Conservation (phyloP, 352 stramenopile genomes). For the Phytophthora idaei region DNA sequence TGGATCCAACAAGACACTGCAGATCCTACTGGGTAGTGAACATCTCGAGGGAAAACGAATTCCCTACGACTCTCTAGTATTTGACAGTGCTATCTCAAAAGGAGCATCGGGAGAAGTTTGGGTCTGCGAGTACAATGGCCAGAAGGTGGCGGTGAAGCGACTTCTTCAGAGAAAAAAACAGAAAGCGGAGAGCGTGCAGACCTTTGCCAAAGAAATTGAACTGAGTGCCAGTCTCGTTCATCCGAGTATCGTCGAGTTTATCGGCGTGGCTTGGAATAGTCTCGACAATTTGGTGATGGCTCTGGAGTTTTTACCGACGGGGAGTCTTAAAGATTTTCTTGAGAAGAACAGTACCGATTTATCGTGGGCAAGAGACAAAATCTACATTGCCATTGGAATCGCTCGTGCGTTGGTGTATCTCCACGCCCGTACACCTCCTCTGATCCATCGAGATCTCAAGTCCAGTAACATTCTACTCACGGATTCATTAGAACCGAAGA, state of each 20-base stretch:
- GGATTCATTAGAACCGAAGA: constrained; percentile 55
- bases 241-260: constrained; percentile 39
- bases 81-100: constrained; percentile 30
- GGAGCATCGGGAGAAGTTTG: constrained; percentile 53
- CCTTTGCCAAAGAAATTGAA: constrained; percentile 45
- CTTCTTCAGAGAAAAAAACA: constrained; percentile 36
- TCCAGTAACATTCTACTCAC: constrained; percentile 76
- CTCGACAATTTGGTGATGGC: constrained; percentile 53
- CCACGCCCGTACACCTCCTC: constrained; percentile 21
- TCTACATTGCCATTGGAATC: constrained; percentile 33
- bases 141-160: constrained; percentile 51
- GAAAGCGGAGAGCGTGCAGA: constrained; percentile 42
- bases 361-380: constrained; percentile 40
- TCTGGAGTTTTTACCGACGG: constrained; percentile 42
- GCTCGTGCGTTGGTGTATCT: constrained; percentile 38
- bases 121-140: constrained; percentile 47
- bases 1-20: constrained; percentile 30
- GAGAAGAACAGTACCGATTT: constrained; percentile 18
- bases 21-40: constrained; percentile 24
- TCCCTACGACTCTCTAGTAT: constrained; percentile 23
- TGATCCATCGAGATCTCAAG: constrained; percentile 43
- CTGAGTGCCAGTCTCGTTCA: constrained; percentile 38
- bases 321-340: constrained; percentile 29
- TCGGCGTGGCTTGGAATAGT: constrained; percentile 52
- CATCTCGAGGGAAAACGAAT: constrained; percentile 28